Evolutionary conservation across 306 rosid species (phyloP).

Genomic region (Glycine soja): DNA sequence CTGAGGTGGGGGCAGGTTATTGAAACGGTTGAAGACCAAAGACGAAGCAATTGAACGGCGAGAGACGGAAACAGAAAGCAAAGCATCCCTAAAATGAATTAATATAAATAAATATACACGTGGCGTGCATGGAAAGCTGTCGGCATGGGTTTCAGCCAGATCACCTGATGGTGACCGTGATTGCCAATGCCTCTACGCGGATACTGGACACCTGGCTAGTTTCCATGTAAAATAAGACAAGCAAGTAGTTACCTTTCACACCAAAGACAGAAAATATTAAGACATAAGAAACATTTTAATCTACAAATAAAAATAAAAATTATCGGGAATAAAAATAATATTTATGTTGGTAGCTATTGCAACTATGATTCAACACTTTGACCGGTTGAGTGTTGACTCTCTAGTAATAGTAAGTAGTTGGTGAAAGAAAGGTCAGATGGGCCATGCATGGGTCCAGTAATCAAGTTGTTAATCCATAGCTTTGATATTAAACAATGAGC

Average conservation of each 20-base stretch:
- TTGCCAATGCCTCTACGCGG: neutral
- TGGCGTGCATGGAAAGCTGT: conserved; percentile 45
- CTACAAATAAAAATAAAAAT: too few species aligned
- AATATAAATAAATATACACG: neutral
- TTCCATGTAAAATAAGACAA: neutral
- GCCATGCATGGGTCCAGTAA: neutral
- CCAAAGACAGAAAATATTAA: neutral
- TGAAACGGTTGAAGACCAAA: conserved; percentile 32
- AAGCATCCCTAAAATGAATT: conserved; percentile 2
- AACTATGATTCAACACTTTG: conserved; percentile 24
- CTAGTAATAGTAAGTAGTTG: neutral
- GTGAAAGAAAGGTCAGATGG: neutral
- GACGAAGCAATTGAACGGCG: conserved; percentile 12
- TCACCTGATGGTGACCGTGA: neutral
- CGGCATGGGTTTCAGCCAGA: conserved; percentile 33
- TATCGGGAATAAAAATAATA: too few species aligned
- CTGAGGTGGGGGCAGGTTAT: conserved; percentile 9
- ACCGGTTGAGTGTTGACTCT: neutral
- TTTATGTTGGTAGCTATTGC: neutral
- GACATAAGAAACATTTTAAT: too few species aligned
- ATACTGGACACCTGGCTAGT: conserved; percentile 4
- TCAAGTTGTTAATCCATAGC: neutral
- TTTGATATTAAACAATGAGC: neutral
- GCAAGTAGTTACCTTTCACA: neutral
- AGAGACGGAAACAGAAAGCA: conserved; percentile 43